phyloP scores from a whole-genome alignment of 2,329 filamentous ascomycete genomes.

The Rhytidhysteron rufulum region DNA sequence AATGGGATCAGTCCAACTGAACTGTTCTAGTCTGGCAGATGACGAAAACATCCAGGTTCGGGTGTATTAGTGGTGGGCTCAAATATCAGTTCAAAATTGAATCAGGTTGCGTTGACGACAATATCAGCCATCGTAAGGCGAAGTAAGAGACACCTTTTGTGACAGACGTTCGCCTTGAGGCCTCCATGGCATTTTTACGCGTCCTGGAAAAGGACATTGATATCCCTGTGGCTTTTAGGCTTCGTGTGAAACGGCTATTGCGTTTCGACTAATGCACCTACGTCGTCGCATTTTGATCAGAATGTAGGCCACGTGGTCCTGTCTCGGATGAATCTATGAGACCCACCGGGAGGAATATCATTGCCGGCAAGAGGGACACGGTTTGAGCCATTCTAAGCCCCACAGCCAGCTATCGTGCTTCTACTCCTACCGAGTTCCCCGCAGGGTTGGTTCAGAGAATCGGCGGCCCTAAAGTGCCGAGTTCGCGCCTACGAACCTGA shows the following conservation, averaged over 20 bases:
- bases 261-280: neutral
- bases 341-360: too few species aligned
- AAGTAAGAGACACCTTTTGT: too few species aligned
- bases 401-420: neutral
- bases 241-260: neutral
- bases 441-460: neutral
- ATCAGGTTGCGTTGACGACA: too few species aligned
- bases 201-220: neutral
- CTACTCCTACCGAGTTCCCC: neutral
- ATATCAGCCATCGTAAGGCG: too few species aligned
- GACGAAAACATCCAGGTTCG: too few species aligned
- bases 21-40: too few species aligned
- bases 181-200: too few species aligned
- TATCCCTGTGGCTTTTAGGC: neutral
- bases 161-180: too few species aligned
- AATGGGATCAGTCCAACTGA: too few species aligned
- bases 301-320: neutral
- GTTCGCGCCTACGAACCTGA: neutral
- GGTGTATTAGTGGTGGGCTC: too few species aligned
- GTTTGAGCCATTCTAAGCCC: neutral
- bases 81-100: too few species aligned
- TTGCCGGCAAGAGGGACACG: neutral
- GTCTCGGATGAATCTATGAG: too few species aligned
- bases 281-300: neutral
- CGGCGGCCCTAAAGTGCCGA: neutral